Percentiles rank a stretch among this genome's conserved stretches.
These are phyloP conservation scores for Vitellaria paradoxa DNA, from an alignment of 179 eudicot species.

Conservation along the genomic window DNA sequence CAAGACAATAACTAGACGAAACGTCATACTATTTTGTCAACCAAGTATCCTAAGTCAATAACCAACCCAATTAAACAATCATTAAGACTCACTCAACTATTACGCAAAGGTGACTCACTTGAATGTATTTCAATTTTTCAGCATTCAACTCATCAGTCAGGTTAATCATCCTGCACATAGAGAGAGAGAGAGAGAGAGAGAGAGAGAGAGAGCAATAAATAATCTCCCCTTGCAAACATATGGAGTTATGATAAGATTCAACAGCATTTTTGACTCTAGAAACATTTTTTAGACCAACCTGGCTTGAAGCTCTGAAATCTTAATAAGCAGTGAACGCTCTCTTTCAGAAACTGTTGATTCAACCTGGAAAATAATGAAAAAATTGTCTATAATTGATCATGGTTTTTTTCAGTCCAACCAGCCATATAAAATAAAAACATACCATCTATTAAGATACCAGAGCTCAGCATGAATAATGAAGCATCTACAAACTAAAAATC, in stretches of 20 bases:
- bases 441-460: neutral
- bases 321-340: constrained; percentile 63
- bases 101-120: constrained; percentile 42
- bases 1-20: neutral
- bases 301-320: constrained; percentile 90
- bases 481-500: neutral
- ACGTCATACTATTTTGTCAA: neutral
- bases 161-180: constrained; percentile 67
- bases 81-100: neutral
- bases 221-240: neutral
- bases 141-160: constrained; percentile 81
- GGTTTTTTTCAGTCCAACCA: neutral
- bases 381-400: neutral
- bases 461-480: neutral
- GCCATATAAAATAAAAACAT: neutral
- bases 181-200: neutral
- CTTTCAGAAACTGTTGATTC: constrained; percentile 74
- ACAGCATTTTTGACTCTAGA: neutral
- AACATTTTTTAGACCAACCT: constrained; percentile 42
- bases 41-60: neutral
- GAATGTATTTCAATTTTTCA: constrained; percentile 64
- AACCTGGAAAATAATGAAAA: constrained; percentile 39
- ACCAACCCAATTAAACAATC: neutral
- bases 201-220: neutral
- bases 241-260: neutral